A percentile compares a stretch with the other conserved stretches of the same genome.
Evolutionary conservation across 2,329 filamentous ascomycete genomes (phyloP).

Genomic region (Coleophoma cylindrospora): DNA sequence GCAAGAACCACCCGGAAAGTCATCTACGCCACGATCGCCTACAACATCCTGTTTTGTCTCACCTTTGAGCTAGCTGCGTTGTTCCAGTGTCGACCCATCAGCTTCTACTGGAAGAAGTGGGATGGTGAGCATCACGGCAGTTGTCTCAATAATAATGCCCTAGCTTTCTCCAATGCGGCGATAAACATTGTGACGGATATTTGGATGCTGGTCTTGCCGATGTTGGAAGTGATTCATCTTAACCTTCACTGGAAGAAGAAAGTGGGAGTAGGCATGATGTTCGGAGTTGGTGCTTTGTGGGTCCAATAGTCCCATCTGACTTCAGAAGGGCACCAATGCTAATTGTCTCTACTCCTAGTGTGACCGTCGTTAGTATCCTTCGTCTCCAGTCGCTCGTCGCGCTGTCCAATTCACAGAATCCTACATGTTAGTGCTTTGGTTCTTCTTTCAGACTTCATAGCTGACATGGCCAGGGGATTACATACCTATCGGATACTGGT

Average conservation of each 20-base stretch:
- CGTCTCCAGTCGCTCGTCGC: background rate
- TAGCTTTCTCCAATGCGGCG: background rate
- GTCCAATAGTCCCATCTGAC: background rate
- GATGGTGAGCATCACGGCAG: background rate
- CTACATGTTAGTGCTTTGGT: background rate
- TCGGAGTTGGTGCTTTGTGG: background rate
- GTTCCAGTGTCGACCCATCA: background rate
- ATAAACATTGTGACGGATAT: background rate
- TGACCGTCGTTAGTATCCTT: background rate
- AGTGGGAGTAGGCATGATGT: background rate
- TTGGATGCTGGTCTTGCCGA: background rate
- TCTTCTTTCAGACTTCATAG: background rate
- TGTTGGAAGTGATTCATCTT: background rate
- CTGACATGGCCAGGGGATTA: background rate
- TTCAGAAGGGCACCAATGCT: background rate
- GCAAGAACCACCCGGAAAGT: background rate
- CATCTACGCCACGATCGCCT: background rate
- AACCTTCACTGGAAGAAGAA: background rate
- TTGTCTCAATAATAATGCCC: background rate
- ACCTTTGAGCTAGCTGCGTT: background rate
- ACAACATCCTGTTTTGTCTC: background rate
- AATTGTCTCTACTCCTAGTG: background rate
- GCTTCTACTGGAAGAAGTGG: background rate
- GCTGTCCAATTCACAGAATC: background rate
- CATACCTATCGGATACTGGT: background rate